Evolutionary conservation across 2,329 filamentous ascomycete species (phyloP).

Genomic region (Cladosporium phlei): DNA sequence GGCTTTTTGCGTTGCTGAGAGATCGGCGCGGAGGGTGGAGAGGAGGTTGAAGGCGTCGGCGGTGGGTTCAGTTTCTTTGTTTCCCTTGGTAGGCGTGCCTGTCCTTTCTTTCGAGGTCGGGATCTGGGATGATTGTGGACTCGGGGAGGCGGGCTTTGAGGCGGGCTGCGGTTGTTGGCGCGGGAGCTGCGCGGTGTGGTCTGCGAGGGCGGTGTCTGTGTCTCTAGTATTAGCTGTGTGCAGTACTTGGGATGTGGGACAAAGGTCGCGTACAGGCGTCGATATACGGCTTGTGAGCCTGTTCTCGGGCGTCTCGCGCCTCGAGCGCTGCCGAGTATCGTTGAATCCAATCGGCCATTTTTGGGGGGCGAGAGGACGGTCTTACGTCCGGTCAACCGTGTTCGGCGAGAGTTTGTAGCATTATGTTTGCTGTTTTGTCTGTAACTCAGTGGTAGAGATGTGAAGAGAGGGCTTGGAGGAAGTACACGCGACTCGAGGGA

Average conservation of each 20-base stretch:
- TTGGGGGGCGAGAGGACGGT: background rate
- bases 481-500: no score
- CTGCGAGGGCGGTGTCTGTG: slow-evolving; percentile 43
- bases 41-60: slow-evolving; percentile 11
- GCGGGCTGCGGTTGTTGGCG: slow-evolving; percentile 4
- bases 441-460: no score
- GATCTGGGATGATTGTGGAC: slow-evolving; percentile 15
- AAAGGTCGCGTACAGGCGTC: slow-evolving; percentile 67
- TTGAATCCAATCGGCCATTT: slow-evolving; percentile 69
- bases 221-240: no score
- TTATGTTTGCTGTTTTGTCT: background rate
- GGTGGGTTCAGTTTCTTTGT: slow-evolving; percentile 6
- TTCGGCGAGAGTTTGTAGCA: background rate
- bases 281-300: slow-evolving; percentile 63
- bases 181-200: slow-evolving; percentile 32
- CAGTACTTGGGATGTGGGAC: no score
- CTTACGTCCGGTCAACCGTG: background rate
- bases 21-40: slow-evolving; percentile 56
- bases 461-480: no score
- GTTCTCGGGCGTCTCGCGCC: slow-evolving; percentile 65
- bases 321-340: slow-evolving; percentile 74
- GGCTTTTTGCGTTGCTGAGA: slow-evolving; percentile 71
- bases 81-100: slow-evolving; percentile 10
- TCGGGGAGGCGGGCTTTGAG: slow-evolving; percentile 25
- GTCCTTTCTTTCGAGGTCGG: background rate